These are phyloP conservation scores for Cinchona pubescens DNA, from an alignment of 257 asterid genomes.

Conservation along the genomic window DNA sequence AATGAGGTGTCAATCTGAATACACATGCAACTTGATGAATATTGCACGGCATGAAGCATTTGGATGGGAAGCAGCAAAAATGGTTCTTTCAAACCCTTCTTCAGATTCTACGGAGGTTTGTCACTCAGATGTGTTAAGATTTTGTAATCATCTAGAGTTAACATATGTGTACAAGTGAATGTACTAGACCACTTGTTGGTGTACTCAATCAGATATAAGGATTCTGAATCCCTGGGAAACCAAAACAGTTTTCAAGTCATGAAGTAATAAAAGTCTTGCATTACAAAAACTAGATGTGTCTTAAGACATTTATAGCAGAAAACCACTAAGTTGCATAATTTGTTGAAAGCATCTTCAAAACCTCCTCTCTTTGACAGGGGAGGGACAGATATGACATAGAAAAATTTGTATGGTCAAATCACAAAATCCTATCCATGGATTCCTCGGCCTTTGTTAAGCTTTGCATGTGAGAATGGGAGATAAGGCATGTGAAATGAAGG, in stretches of 20 bases:
- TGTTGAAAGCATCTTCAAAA: neutral
- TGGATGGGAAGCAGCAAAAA: slow-evolving; percentile 81
- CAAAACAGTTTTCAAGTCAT: too few species aligned
- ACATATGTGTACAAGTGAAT: too few species aligned
- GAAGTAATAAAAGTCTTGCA: neutral
- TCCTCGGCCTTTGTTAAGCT: slow-evolving; percentile 77
- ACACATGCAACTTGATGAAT: slow-evolving; percentile 81
- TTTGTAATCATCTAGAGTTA: too few species aligned
- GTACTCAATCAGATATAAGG: too few species aligned
- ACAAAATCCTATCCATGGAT: slow-evolving; percentile 80
- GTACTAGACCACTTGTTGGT: too few species aligned
- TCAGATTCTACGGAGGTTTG: slow-evolving; percentile 42
- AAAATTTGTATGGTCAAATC: slow-evolving; percentile 79
- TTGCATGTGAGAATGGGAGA: slow-evolving; percentile 97
- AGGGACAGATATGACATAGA: slow-evolving; percentile 42
- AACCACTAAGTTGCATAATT: neutral
- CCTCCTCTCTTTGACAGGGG: slow-evolving; percentile 31
- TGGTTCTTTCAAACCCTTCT: slow-evolving; percentile 51
- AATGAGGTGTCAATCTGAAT: slow-evolving; percentile 85
- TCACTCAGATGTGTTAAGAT: too few species aligned
- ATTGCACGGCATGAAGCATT: slow-evolving; percentile 75
- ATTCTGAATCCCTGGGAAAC: too few species aligned
- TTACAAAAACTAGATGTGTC: neutral
- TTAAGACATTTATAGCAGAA: too few species aligned
- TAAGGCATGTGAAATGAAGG: slow-evolving; percentile 94